A percentile compares a stretch with the other conserved stretches of the same genome.
phyloP scores from a whole-genome alignment of 306 rosid genomes.

The Psophocarpus tetragonolobus region DNA sequence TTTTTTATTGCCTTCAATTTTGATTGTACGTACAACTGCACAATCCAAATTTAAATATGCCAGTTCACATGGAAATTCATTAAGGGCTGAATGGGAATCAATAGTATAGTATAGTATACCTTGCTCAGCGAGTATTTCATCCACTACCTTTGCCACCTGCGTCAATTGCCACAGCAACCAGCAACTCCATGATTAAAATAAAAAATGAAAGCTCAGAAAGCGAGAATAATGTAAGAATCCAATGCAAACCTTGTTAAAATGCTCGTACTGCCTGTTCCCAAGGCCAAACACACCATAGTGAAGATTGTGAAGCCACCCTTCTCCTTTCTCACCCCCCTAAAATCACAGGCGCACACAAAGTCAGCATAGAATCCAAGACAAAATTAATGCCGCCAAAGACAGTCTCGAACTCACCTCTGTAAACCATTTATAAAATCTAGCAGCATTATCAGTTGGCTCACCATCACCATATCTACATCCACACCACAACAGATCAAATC shows the following conservation, averaged over 20 bases:
- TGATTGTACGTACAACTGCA: background rate
- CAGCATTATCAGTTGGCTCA: constrained; percentile 98
- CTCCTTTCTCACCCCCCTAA: constrained; percentile 80
- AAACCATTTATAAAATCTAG: constrained; percentile 94
- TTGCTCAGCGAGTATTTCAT: constrained; percentile 65
- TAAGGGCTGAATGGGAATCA: background rate
- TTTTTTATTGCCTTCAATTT: background rate
- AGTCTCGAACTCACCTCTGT: constrained; percentile 55
- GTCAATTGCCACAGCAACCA: constrained; percentile 21
- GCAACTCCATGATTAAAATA: constrained; percentile 12
- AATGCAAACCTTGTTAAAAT: constrained; percentile 85
- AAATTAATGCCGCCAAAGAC: background rate
- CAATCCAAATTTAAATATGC: background rate
- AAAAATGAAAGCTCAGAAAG: background rate
- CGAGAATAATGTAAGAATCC: constrained; percentile 1
- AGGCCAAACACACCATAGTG: constrained; percentile 93
- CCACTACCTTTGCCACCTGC: constrained; percentile 75
- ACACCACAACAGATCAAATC: constrained; percentile 28
- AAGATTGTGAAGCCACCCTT: constrained; percentile 73
- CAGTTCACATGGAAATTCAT: constrained; percentile 15
- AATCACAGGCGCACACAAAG: constrained; percentile 8
- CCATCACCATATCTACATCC: constrained; percentile 95
- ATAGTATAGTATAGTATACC: constrained; percentile 47
- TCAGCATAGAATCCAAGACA: constrained; percentile 26
- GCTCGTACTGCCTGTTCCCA: constrained; percentile 97